phyloP scores from a whole-genome alignment of 768 basidiomycete genomes.

The Mrakia hoshinonis region DNA sequence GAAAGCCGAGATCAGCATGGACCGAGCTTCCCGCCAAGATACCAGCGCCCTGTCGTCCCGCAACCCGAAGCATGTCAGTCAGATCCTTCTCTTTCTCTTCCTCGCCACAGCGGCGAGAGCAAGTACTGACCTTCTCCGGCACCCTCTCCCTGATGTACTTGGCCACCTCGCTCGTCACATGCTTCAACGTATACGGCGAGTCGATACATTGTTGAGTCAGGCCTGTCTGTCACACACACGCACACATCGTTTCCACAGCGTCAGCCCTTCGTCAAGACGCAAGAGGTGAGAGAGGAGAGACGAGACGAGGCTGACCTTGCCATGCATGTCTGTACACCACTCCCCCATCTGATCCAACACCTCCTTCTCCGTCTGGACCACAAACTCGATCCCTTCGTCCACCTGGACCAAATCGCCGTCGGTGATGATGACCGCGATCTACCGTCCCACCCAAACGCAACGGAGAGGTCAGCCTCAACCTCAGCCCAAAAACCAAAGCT shows the following conservation, averaged over 20 bases:
- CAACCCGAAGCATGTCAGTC: background rate
- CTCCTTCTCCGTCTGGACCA: conserved; percentile 63
- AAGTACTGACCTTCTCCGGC: conserved; percentile 44
- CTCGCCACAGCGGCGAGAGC: too few relatives aligned
- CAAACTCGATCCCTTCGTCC: conserved; percentile 68
- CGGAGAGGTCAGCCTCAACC: too few relatives aligned
- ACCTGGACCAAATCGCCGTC: conserved; percentile 71
- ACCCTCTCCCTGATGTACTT: conserved; percentile 79
- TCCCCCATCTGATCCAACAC: conserved; percentile 75
- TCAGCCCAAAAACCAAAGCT: too few relatives aligned
- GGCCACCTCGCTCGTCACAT: conserved; percentile 56
- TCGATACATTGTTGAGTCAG: conserved; percentile 68
- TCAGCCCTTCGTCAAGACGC: background rate
- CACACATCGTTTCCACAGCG: background rate
- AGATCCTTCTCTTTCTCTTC: too few relatives aligned
- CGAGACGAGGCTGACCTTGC: conserved; percentile 40
- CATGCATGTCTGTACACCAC: conserved; percentile 81
- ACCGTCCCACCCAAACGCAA: too few relatives aligned
- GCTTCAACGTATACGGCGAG: conserved; percentile 56
- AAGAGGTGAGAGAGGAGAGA: conserved; percentile 32
- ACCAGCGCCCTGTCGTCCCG: conserved; percentile 34
- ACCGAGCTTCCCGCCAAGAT: conserved; percentile 63
- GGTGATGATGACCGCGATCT: conserved; percentile 82
- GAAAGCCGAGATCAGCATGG: conserved; percentile 47
- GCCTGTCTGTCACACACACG: conserved; percentile 50